Percentiles rank a stretch among this genome's conserved stretches.
Conservation (phyloP, 1,284 basidiomycete genomes). For the Sporisorium exsertum region DNA sequence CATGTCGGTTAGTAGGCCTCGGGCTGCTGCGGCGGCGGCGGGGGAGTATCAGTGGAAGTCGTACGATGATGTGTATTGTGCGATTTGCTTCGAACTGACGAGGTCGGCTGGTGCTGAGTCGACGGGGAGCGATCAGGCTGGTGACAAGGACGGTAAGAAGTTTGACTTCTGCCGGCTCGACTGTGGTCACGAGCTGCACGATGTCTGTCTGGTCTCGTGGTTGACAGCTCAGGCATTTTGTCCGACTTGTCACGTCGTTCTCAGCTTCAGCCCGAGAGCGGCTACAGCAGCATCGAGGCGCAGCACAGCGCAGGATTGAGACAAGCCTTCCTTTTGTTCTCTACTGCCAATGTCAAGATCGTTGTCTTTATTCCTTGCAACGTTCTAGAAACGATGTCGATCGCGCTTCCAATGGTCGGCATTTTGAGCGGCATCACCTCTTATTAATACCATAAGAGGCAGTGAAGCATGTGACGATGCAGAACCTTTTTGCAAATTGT, state of each 20-base stretch:
- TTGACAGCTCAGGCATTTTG: slow-evolving; percentile 55
- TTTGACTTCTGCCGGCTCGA: slow-evolving; percentile 47
- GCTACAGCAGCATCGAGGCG: background rate
- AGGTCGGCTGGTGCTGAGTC: slow-evolving; percentile 4
- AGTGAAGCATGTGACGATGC: slow-evolving; percentile 33
- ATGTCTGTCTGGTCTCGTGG: slow-evolving; percentile 54
- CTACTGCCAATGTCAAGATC: background rate
- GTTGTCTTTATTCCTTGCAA: background rate
- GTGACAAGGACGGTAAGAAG: background rate
- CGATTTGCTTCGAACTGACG: slow-evolving; percentile 56
- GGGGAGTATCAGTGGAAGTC: slow-evolving; percentile 51
- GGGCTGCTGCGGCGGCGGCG: slow-evolving; percentile 31
- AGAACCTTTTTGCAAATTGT: slow-evolving; percentile 5
- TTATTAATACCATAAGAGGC: slow-evolving; percentile 43
- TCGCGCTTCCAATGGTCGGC: slow-evolving; percentile 3
- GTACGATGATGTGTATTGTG: slow-evolving; percentile 46
- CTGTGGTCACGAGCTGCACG: slow-evolving; percentile 57
- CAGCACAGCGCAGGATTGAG: slow-evolving; percentile 5
- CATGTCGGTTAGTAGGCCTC: slow-evolving; percentile 16
- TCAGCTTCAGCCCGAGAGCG: slow-evolving; percentile 42
- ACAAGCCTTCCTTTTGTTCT: background rate
- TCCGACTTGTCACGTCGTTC: slow-evolving; percentile 52
- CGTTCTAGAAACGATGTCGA: background rate
- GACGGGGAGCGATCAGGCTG: background rate
- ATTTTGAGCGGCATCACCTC: slow-evolving; percentile 13